A percentile compares a stretch with the other conserved stretches of the same genome.
phyloP scores from a whole-genome alignment of 257 asterid species.

The Solanum appendiculatum region DNA sequence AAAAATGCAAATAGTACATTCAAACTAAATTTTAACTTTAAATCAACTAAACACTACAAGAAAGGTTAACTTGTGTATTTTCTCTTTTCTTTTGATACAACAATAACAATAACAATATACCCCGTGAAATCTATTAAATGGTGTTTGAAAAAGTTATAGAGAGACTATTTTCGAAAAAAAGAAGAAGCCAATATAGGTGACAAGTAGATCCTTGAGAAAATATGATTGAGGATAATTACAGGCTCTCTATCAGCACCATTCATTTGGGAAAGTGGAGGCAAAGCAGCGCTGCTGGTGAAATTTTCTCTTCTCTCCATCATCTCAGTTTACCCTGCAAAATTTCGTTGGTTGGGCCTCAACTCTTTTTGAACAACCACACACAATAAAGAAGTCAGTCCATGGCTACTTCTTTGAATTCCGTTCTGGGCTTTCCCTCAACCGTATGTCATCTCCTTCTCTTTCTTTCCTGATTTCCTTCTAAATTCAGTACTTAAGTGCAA shows the following conservation, averaged over 20 bases:
- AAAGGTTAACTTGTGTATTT: neutral
- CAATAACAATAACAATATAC: too few species aligned
- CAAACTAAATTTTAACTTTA: too few species aligned
- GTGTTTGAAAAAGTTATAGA: too few species aligned
- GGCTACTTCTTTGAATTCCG: conserved; percentile 55
- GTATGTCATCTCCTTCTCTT: conserved; percentile 21
- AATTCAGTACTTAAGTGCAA: neutral
- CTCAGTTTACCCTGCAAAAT: neutral
- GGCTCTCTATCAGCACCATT: neutral
- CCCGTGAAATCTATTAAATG: too few species aligned
- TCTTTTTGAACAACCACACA: neutral
- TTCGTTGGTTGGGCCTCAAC: neutral
- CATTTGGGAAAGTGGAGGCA: neutral
- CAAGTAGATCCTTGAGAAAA: neutral
- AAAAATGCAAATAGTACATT: too few species aligned
- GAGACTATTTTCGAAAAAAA: too few species aligned
- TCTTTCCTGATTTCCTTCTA: neutral
- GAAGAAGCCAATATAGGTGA: too few species aligned
- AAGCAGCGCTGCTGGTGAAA: neutral
- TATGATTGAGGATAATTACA: neutral
- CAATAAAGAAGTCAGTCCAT: conserved; percentile 4
- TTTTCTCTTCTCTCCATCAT: neutral
- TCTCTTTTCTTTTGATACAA: too few species aligned
- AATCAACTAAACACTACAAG: too few species aligned
- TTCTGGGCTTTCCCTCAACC: conserved; percentile 33